Conservation (phyloP, 2,329 filamentous ascomycete genomes). For the Ophiostoma tasmaniense region DNA sequence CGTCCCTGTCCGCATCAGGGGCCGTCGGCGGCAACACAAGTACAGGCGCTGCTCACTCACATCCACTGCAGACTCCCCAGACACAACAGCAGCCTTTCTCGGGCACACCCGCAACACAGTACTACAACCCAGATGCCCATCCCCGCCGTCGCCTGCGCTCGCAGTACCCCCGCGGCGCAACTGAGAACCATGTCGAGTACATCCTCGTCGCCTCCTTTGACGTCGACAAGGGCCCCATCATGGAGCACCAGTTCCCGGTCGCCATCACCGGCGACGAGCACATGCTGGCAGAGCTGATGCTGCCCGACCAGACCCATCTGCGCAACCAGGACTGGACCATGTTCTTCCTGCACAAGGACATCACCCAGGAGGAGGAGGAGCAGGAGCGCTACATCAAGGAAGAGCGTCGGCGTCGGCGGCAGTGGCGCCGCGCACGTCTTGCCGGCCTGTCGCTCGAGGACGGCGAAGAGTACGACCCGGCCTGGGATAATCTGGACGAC, state of each 20-base stretch:
- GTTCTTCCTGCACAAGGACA: conserved; percentile 96
- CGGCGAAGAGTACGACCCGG: conserved; percentile 34
- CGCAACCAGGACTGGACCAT: conserved; percentile 98
- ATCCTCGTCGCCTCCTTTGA: conserved; percentile 96
- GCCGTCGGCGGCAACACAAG: not conserved
- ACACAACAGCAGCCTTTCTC: not conserved
- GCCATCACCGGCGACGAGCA: conserved; percentile 95
- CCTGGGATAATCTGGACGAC: conserved; percentile 31
- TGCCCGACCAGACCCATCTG: conserved; percentile 92
- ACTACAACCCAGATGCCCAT: conserved; percentile 43
- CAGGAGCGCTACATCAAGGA: conserved; percentile 54
- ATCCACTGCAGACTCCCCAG: not conserved
- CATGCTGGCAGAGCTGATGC: conserved; percentile 96
- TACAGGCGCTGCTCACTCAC: not conserved
- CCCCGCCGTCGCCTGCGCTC: conserved; percentile 54
- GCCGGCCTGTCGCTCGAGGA: conserved; percentile 38
- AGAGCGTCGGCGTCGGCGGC: conserved; percentile 43
- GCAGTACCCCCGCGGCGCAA: conserved; percentile 64
- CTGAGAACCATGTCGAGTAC: conserved; percentile 95
- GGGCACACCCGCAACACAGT: conserved; percentile 32
- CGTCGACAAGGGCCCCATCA: conserved; percentile 88
- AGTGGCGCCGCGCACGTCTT: conserved; percentile 40
- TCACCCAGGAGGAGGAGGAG: conserved; percentile 72
- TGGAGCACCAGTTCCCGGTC: conserved; percentile 96
- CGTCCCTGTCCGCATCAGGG: conserved; percentile 40